A percentile compares a stretch with the other conserved stretches of the same genome.
phyloP scores from a whole-genome alignment of 148 eudicot species.

The Rhododendron henanense region DNA sequence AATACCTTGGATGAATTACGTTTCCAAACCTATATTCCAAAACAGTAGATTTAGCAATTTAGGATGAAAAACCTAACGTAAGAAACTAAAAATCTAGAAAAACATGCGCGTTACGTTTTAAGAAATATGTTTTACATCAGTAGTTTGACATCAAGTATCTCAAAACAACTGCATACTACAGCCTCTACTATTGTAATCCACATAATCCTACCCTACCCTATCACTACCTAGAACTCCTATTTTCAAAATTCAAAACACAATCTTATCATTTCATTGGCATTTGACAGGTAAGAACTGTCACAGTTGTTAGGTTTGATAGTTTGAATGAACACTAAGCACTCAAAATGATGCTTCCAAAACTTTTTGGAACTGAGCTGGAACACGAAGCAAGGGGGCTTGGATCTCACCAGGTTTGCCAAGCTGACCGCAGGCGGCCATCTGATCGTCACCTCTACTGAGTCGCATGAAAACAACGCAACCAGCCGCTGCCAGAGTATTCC shows the following conservation, averaged over 20 bases:
- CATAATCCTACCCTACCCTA: background rate
- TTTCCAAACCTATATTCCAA: background rate
- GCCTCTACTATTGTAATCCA: background rate
- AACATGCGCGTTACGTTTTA: background rate
- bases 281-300: background rate
- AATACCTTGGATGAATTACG: background rate
- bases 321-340: background rate
- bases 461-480: slow-evolving; percentile 73
- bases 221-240: background rate
- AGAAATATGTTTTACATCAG: background rate
- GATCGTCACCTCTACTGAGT: slow-evolving; percentile 88
- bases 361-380: slow-evolving; percentile 55
- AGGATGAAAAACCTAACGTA: background rate
- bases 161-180: background rate
- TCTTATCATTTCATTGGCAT: background rate
- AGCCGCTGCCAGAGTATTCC: slow-evolving; percentile 68
- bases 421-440: slow-evolving; percentile 99
- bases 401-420: slow-evolving; percentile 79
- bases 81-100: background rate
- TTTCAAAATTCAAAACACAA: background rate
- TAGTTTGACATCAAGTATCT: background rate
- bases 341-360: slow-evolving; percentile 32
- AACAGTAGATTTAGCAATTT: background rate
- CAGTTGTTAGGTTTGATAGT: background rate
- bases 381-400: slow-evolving; percentile 72